Base-by-base conservation (phyloP, 805 yeast species). In the Yarrowia phangngaensis region DNA sequence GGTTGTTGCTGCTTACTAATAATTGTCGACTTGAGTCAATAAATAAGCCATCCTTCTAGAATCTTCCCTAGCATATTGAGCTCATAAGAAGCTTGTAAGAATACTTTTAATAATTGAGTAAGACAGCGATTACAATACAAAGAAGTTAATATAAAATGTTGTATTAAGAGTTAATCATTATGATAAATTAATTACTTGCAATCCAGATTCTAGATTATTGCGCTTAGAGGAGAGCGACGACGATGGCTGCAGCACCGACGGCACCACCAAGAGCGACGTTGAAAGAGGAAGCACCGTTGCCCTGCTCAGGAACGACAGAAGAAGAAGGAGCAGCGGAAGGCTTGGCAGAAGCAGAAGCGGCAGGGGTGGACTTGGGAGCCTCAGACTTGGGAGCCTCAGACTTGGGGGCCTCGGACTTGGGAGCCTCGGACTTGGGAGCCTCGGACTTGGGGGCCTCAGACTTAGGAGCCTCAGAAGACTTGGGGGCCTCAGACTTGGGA, bases 161-260 rank as follows among this genome's bases (percentile, higher is more conserved):
- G n/a, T n/a, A n/a, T n/a, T n/a, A n/a, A n/a, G n/a, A n/a, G n/a
- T n/a, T n/a, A n/a, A 30, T 38, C 45, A 38, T 35, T 19, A 38
- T 38, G 24, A 38, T 38, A 38, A 38, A 38, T 38, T 38, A 38
- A 38, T 26, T 38, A 38, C 19, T 38, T 11, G 35, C 22, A 35
- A n/a, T 22, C 20, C 41, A 23, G n/a, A 13, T 16, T 20, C 28
- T 29, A n/a, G 23, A 35, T 12, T 15, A 34, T 19, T 9, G 19
- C 20, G 35, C 35, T 41, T 41, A 41, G 29, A 41, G 34, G 7
- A 41, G 48, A 41, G 48, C 48, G 16, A 19, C 45, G 20, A 38
- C 45, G 27, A 41, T 20, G 48, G 35, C 48, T 20, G 48, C 48
- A 29, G 48, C 48, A 15, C 48, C 48, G 35, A 41, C 35, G 30